Conservation (phyloP, 805 yeast genomes). For the Kregervanrija delftensis region DNA sequence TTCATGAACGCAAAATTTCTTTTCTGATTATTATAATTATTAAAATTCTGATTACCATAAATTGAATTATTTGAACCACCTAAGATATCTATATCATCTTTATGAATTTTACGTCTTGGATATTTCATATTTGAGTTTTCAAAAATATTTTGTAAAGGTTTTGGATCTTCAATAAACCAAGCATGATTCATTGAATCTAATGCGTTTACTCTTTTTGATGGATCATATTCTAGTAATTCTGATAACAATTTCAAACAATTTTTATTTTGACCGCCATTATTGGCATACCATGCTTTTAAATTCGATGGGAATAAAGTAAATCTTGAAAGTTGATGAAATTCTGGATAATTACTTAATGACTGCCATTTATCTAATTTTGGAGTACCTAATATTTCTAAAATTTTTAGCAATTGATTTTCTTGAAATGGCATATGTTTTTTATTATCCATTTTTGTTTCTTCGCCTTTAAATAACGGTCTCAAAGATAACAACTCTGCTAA, state of each 20-base stretch:
- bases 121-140: constrained; percentile 67
- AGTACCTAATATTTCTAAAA: constrained; percentile 87
- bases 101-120: constrained; percentile 81
- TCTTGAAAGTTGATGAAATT: constrained; percentile 56
- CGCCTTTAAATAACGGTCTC: constrained; percentile 94
- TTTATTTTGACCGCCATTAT: constrained; percentile 69
- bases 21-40: constrained; percentile 11
- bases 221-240: constrained; percentile 74
- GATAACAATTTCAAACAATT: constrained; percentile 60
- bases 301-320: constrained; percentile 60
- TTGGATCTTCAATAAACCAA: constrained; percentile 67
- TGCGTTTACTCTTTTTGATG: constrained; percentile 73
- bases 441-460: constrained; percentile 92
- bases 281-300: constrained; percentile 77
- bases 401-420: constrained; percentile 83
- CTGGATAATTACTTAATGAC: constrained; percentile 73
- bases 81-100: constrained; percentile 75
- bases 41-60: constrained; percentile 14
- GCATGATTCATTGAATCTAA: constrained; percentile 67
- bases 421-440: constrained; percentile 93
- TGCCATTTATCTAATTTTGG: constrained; percentile 83
- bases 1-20: constrained; percentile 12
- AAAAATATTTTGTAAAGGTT: constrained; percentile 71
- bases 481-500: constrained; percentile 84
- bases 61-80: constrained; percentile 21